These are phyloP conservation scores for Amoebophrya sp. DNA, from an alignment of 169 alveolate genomes.

Conservation along the genomic window DNA sequence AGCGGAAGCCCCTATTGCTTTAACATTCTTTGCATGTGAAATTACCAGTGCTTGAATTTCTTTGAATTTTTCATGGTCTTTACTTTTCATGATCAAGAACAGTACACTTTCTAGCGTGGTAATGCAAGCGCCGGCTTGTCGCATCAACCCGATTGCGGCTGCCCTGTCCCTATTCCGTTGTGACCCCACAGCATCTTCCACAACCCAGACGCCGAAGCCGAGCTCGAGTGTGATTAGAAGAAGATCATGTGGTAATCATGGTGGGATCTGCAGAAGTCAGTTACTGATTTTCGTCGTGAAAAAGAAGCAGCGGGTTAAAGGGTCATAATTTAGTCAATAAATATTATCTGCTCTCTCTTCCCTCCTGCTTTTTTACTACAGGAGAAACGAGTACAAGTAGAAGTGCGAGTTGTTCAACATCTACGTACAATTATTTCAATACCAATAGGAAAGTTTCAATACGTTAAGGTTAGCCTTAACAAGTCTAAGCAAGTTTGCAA, in stretches of 20 bases:
- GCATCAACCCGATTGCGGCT: neutral
- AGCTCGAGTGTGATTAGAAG: too few species aligned
- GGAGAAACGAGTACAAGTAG: too few species aligned
- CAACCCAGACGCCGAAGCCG: neutral
- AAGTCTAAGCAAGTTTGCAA: neutral
- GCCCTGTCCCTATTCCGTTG: neutral
- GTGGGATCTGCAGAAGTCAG: too few species aligned
- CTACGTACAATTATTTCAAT: too few species aligned
- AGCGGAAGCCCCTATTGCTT: neutral
- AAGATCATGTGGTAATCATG: too few species aligned
- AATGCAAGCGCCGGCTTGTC: neutral
- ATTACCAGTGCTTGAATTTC: neutral
- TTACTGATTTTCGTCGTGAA: too few species aligned
- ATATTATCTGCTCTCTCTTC: too few species aligned
- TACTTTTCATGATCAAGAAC: neutral
- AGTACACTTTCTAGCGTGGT: neutral
- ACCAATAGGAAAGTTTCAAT: too few species aligned
- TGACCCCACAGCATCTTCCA: neutral
- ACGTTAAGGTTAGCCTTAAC: neutral
- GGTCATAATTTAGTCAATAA: too few species aligned
- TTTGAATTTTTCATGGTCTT: neutral
- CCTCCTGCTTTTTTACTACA: too few species aligned
- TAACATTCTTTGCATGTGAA: neutral
- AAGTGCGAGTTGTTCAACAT: too few species aligned
- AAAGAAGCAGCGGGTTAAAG: too few species aligned